phyloP scores from a whole-genome alignment of 495 filamentous ascomycete genomes.

The Aspergillus panamensis region DNA sequence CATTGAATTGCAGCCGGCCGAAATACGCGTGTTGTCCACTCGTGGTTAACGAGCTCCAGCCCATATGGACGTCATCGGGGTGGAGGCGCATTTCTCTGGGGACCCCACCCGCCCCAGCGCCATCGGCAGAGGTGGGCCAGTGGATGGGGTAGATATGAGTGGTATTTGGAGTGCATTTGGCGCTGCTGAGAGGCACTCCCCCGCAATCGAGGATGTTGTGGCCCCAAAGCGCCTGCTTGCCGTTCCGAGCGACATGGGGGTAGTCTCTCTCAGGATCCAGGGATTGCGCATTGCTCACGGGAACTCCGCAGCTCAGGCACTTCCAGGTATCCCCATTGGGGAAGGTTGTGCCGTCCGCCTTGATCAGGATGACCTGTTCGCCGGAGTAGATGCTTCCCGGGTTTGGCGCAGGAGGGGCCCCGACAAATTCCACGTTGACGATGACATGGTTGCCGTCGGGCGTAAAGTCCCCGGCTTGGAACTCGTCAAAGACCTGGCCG shows the following conservation, averaged over 20 bases:
- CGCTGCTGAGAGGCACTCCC: constrained; percentile 6
- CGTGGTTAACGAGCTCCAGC: constrained; percentile 20
- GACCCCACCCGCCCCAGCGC: constrained; percentile 9
- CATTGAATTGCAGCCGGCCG: constrained; percentile 24
- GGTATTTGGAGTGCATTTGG: constrained; percentile 18
- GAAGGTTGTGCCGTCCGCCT: constrained; percentile 18
- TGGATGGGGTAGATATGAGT: constrained; percentile 24
- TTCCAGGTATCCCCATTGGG: constrained; percentile 24
- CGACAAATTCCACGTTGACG: constrained; percentile 22
- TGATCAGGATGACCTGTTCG: constrained; percentile 22
- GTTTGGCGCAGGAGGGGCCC: constrained; percentile 20
- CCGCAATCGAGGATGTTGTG: constrained; percentile 24
- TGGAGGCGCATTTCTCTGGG: constrained; percentile 26
- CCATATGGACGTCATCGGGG: constrained; percentile 24
- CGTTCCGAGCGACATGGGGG: constrained; percentile 20
- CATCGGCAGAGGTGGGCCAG: constrained; percentile 13
- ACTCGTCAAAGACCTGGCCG: constrained; percentile 3
- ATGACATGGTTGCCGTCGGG: constrained; percentile 24
- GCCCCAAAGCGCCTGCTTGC: constrained; percentile 16
- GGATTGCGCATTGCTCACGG: constrained; percentile 8
- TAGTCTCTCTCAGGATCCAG: constrained; percentile 13
- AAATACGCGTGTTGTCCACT: constrained; percentile 20
- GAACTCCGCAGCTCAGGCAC: constrained; percentile 24
- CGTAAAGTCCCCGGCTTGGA: constrained; percentile 22
- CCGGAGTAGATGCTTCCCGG: constrained; percentile 23